Base-by-base conservation (phyloP, 1,284 basidiomycete genomes). In the Abortiporus biennis region DNA sequence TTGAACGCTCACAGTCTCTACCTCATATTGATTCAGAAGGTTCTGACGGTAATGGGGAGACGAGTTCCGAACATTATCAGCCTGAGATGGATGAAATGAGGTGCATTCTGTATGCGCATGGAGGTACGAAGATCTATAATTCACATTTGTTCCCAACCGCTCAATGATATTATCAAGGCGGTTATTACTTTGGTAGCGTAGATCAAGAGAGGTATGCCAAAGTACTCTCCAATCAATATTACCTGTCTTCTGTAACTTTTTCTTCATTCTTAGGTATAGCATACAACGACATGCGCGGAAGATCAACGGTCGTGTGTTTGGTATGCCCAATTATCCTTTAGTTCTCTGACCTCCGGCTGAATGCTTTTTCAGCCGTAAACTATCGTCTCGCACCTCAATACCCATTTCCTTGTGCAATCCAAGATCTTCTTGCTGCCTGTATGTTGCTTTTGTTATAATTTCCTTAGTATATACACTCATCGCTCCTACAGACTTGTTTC, bases 361-460 rank as follows among this genome's bases (percentile, higher is more conserved):
- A 29, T 29, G 8, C n/a, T 29, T 8, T 34, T 57, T 29, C 49
- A 81, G 91, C 92, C 30, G 78, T 95, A 48, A 91, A 92, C 55
- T 96, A 96, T 59, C 77, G 92, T 31, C 78, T 93, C 31, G 82
- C 93, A 9, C 93, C 93, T 0, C 92, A 96, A 63, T 96, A 94
- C 52, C 95, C 95, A 0, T 99, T 97, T 64, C 95, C 95, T 0
- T 98, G 95, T 54, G 92, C 87, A 0, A 66, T 98, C 12, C 91
- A 95, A 56, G 93, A 96, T 61, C 69, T 82, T 36, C 57, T 96
- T 8, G 87, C 92, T 1, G 84, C 91, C 4, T 97, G 86, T 83
- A 54, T 47, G 74, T n/a, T 16, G 13, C n/a, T n/a, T n/a, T n/a
- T n/a, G n/a, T n/a, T n/a, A n/a, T n/a, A n/a, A n/a, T n/a, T n/a